Percentiles rank a stretch among this genome's conserved stretches.
Evolutionary conservation across 2,329 filamentous ascomycete species (phyloP).

Genomic region (Cercospora nicotianae): DNA sequence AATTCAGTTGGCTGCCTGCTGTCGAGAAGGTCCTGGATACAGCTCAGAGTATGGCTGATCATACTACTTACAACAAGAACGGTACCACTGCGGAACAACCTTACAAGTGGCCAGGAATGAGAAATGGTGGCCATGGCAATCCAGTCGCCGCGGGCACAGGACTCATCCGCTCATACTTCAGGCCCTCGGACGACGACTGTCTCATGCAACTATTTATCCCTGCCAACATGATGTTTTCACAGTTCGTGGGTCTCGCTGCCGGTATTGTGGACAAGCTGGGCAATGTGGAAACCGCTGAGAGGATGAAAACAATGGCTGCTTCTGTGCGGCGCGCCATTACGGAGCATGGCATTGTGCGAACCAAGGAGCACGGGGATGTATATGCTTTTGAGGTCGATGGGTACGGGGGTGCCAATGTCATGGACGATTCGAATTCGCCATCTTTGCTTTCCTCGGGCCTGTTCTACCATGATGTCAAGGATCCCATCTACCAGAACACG

Average conservation of each 20-base stretch:
- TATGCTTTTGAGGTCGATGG: constrained; percentile 52
- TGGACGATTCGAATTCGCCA: constrained; percentile 71
- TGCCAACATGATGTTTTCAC: constrained; percentile 68
- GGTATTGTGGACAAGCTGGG: constrained; percentile 41
- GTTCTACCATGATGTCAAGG: constrained; percentile 28
- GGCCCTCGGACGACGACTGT: constrained; percentile 50
- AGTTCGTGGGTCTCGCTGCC: constrained; percentile 57
- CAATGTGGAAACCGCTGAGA: constrained; percentile 29
- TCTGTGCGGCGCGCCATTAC: constrained; percentile 15
- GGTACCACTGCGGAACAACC: constrained; percentile 17
- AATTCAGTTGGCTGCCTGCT: constrained; percentile 21
- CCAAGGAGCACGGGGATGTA: constrained; percentile 41
- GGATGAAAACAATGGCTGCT: constrained; percentile 19
- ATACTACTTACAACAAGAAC: constrained; percentile 20
- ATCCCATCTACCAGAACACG: constrained; percentile 47
- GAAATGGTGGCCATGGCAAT: constrained; percentile 48
- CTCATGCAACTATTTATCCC: constrained; percentile 51
- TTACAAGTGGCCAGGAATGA: constrained; percentile 14
- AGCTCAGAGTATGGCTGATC: constrained; percentile 20
- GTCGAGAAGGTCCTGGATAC: constrained; percentile 19
- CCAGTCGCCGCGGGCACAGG: constrained; percentile 48
- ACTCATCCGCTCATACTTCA: constrained; percentile 49
- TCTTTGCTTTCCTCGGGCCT: constrained; percentile 52
- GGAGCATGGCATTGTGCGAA: constrained; percentile 42
- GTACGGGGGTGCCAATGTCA: constrained; percentile 52